Evolutionary conservation across 2,329 filamentous ascomycete genomes (phyloP).

Genomic region (Bipolaris sorokiniana): DNA sequence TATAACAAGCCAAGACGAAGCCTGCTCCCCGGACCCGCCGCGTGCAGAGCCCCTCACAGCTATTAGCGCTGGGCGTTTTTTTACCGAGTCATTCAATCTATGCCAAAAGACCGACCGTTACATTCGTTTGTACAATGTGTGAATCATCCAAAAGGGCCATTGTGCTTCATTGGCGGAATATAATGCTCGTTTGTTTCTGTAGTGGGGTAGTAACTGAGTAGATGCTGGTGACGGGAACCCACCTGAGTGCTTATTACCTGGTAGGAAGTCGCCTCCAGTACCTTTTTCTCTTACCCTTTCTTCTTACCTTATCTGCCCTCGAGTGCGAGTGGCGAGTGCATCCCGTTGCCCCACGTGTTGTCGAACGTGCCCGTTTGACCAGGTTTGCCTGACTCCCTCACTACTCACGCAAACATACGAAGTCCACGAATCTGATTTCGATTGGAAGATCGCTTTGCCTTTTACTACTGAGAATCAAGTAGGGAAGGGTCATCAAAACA

Average conservation of each 20-base stretch:
- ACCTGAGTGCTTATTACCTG: not conserved
- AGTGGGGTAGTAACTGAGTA: not conserved
- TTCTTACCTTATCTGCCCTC: not conserved
- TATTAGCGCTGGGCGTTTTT: not conserved
- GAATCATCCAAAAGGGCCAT: not conserved
- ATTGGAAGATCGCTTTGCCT: not conserved
- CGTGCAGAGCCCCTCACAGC: not conserved
- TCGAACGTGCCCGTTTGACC: not conserved
- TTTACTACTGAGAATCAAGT: not conserved
- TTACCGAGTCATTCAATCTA: not conserved
- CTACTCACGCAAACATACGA: not conserved
- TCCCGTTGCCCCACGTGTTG: not conserved
- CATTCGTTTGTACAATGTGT: not conserved
- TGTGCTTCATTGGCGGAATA: not conserved
- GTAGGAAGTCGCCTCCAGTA: not conserved
- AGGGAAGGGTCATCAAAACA: not conserved
- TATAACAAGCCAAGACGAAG: not conserved
- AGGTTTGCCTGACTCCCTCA: not conserved
- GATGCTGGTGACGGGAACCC: not conserved
- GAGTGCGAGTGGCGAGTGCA: too few species aligned
- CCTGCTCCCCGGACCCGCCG: not conserved
- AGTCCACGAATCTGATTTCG: not conserved
- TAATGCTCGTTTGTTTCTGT: not conserved
- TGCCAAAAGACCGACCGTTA: not conserved
- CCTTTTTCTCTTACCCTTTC: not conserved